Evolutionary conservation across 2,329 filamentous ascomycete genomes (phyloP), one percentile per base, ranked within the genome.

Genomic region (Neonectria hederae): DNA sequence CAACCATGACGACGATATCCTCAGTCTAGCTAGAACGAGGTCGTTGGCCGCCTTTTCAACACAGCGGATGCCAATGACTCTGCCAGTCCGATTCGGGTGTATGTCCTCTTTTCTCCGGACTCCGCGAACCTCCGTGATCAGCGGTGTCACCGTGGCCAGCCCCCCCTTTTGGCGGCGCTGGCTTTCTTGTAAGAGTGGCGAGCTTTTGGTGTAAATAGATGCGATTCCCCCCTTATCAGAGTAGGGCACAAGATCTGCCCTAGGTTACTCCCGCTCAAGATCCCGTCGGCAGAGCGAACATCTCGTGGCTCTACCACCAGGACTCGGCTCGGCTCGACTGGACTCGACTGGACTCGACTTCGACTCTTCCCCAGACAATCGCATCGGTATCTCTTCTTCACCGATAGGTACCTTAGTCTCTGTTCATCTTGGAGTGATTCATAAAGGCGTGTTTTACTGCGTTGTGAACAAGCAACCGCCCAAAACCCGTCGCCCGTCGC

Each of bases 251-350:
- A 54, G 22, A 38, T 43, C 42, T 48, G 21, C 26, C 13, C 46
- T 30, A 28, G 30, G 61, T 51, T 54, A 59, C 55, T 52, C 32
- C 35, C 30, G 54, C n/a, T 24, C 21, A 5, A 21, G 11, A 30
- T 30, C n/a, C 42, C 19, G 43, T 35, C 32, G 17, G 32, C 32
- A 28, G 5, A 26, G 7, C 14, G 4, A 19, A 11, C 24, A 22
- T 30, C 51, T 38, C 45, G 21, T 59, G 56, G 46, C 56, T 53
- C 24, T 52, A 9, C 56, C 46, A 35, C 26, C 30, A 24, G 38
- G 38, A 49, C 56, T 53, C 46, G 48, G 43, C 28, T 45, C n/a
- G 48, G 19, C 35, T 52, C 46, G 26, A 53, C 40, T 42, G 9
- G 24, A 7, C 32, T 28, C 30, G 26, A 26, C 35, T 40, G 2